phyloP scores from a whole-genome alignment of 306 rosid species.

The Lithocarpus polystachyus region DNA sequence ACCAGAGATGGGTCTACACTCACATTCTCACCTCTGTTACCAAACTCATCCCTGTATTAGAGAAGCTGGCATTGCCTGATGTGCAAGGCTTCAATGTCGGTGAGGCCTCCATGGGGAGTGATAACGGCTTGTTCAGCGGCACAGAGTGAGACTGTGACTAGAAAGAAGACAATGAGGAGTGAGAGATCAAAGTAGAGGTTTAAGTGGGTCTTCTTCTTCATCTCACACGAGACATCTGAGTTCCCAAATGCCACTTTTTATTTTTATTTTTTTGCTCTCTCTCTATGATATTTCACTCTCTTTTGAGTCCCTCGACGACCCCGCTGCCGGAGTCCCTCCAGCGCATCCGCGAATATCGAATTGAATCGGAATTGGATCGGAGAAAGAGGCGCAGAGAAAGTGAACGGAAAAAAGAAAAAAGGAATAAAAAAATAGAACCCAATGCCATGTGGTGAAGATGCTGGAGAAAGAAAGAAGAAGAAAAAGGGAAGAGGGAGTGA shows the following conservation, averaged over 20 bases:
- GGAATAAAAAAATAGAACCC: too few relatives aligned
- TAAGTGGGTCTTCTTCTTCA: slow-evolving; percentile 63
- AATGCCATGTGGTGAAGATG: too few relatives aligned
- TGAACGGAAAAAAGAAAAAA: too few relatives aligned
- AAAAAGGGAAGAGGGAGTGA: too few relatives aligned
- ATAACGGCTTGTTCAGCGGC: not conserved
- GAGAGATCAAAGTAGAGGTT: slow-evolving; percentile 6
- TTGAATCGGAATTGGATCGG: too few relatives aligned
- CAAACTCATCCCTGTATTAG: slow-evolving; percentile 75
- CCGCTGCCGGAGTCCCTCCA: too few relatives aligned
- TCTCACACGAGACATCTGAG: slow-evolving; percentile 83
- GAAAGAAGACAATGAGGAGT: slow-evolving; percentile 21
- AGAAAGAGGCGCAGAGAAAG: too few relatives aligned
- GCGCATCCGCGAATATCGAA: too few relatives aligned
- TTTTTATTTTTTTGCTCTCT: not conserved
- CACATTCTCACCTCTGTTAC: slow-evolving; percentile 72
- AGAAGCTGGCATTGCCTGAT: slow-evolving; percentile 82
- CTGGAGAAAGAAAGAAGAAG: too few relatives aligned
- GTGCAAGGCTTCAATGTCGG: slow-evolving; percentile 47
- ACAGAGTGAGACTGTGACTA: slow-evolving; percentile 18
- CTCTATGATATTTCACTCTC: not conserved
- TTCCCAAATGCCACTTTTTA: slow-evolving; percentile 33
- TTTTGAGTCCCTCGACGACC: too few relatives aligned
- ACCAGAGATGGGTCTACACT: slow-evolving; percentile 65
- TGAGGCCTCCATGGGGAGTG: slow-evolving; percentile 51